Percentiles rank a stretch among this genome's conserved stretches.
Conservation (phyloP, 768 basidiomycete species). For the Mycena rosella region DNA sequence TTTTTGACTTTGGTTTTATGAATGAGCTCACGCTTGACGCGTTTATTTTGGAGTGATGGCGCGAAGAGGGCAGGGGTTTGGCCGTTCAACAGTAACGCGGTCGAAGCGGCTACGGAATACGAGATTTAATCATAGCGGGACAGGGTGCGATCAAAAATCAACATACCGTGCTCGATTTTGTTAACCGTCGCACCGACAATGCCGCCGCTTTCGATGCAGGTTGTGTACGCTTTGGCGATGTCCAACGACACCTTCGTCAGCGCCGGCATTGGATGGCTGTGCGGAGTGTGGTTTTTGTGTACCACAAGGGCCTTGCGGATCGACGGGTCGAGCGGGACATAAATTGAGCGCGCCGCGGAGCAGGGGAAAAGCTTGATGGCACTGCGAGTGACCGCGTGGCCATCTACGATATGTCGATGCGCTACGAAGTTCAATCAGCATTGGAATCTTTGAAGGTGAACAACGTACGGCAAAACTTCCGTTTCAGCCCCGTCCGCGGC, state of each 20-base stretch:
- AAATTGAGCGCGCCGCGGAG: background rate
- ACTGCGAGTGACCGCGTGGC: background rate
- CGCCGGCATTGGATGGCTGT: conserved; percentile 32
- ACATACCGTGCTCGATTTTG: too few species aligned
- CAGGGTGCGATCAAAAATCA: too few species aligned
- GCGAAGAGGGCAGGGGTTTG: conserved; percentile 5
- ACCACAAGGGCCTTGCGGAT: conserved; percentile 17
- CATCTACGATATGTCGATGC: conserved; percentile 12
- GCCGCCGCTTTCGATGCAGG: too few species aligned
- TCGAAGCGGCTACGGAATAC: conserved; percentile 18
- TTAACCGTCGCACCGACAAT: too few species aligned
- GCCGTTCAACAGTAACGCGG: background rate
- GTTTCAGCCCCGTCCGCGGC: conserved; percentile 3
- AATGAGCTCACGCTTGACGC: conserved; percentile 6
- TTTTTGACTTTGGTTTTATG: conserved; percentile 5
- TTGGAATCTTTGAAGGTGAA: too few species aligned
- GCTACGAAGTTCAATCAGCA: background rate
- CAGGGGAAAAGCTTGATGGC: background rate
- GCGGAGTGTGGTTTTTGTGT: conserved; percentile 8
- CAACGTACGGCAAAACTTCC: background rate
- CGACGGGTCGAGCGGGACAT: conserved; percentile 1
- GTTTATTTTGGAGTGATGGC: conserved; percentile 24
- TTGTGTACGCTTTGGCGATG: too few species aligned
- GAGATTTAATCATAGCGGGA: too few species aligned
- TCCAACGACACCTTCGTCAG: too few species aligned